Evolutionary conservation across 148 eudicot species (phyloP).

Genomic region (Amaranthus cruentus): DNA sequence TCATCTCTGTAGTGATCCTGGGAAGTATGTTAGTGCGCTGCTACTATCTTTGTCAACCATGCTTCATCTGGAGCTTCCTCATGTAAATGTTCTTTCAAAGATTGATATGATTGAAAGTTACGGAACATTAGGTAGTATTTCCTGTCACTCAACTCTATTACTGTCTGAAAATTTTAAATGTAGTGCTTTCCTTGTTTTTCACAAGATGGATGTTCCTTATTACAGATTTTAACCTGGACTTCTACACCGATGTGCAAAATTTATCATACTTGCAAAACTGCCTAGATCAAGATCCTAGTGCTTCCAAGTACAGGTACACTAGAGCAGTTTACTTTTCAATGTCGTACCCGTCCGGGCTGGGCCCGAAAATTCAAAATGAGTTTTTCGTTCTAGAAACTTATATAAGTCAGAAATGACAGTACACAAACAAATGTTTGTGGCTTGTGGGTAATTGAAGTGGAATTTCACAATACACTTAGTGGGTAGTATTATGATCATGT

Average conservation of each 20-base stretch:
- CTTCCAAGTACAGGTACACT: constrained; percentile 72
- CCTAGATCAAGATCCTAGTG: constrained; percentile 79
- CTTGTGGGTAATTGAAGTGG: too few species aligned
- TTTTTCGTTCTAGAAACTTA: too few species aligned
- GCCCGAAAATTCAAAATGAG: too few species aligned
- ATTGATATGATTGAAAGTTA: constrained; percentile 91
- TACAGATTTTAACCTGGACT: constrained; percentile 94
- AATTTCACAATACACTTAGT: too few species aligned
- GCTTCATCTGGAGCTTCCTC: constrained; percentile 97
- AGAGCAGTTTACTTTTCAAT: not conserved
- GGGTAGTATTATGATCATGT: too few species aligned
- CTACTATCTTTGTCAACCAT: constrained; percentile 87
- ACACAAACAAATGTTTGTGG: too few species aligned
- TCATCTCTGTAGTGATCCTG: constrained; percentile 94
- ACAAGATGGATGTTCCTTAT: not conserved
- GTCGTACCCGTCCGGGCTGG: not conserved
- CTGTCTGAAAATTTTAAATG: not conserved
- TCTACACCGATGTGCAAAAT: constrained; percentile 89
- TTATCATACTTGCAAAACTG: constrained; percentile 65
- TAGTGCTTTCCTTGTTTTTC: not conserved
- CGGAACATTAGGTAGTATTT: constrained; percentile 83
- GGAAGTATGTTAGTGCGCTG: constrained; percentile 88
- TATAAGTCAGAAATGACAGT: too few species aligned
- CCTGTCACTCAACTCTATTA: not conserved
- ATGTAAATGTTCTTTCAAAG: constrained; percentile 88